Percentiles rank a stretch among this genome's conserved stretches.
Evolutionary conservation across 495 filamentous ascomycete genomes (phyloP).

Genomic region (Cryomyces minteri): DNA sequence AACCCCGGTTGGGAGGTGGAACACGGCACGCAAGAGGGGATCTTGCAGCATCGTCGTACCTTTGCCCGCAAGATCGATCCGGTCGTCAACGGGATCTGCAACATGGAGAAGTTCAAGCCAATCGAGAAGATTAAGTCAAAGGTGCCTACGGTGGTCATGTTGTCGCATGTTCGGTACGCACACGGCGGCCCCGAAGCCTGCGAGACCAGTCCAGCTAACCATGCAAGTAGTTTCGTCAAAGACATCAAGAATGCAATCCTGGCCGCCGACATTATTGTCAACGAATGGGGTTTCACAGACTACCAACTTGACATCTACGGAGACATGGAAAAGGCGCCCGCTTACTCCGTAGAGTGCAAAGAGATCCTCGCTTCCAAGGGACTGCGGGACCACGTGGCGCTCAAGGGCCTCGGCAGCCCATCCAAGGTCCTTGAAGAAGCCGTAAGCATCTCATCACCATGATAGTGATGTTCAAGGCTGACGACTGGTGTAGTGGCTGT

Average conservation of each 20-base stretch:
- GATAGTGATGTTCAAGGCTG: background rate
- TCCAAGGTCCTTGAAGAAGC: too few species aligned
- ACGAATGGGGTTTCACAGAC: conserved; percentile 46
- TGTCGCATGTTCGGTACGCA: conserved; percentile 45
- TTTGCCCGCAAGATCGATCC: conserved; percentile 48
- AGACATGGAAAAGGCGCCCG: conserved; percentile 38
- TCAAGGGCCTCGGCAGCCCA: conserved; percentile 37
- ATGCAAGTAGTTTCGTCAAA: too few species aligned
- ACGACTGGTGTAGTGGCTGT: too few species aligned
- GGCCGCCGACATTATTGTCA: conserved; percentile 46
- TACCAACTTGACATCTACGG: conserved; percentile 46
- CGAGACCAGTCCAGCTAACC: too few species aligned
- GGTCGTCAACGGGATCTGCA: conserved; percentile 47
- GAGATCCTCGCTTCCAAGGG: conserved; percentile 44
- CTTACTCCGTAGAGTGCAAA: conserved; percentile 40
- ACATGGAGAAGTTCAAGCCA: conserved; percentile 44
- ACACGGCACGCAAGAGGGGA: conserved; percentile 40
- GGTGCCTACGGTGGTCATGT: conserved; percentile 43
- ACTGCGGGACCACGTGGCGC: conserved; percentile 31
- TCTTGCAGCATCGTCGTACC: conserved; percentile 35
- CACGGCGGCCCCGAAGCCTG: too few species aligned
- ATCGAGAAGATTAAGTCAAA: conserved; percentile 37
- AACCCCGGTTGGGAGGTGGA: conserved; percentile 52
- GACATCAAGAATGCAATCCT: conserved; percentile 46
- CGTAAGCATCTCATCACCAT: background rate